A percentile compares a stretch with the other conserved stretches of the same genome.
phyloP scores from a whole-genome alignment of 306 rosid species.

The Psophocarpus tetragonolobus region DNA sequence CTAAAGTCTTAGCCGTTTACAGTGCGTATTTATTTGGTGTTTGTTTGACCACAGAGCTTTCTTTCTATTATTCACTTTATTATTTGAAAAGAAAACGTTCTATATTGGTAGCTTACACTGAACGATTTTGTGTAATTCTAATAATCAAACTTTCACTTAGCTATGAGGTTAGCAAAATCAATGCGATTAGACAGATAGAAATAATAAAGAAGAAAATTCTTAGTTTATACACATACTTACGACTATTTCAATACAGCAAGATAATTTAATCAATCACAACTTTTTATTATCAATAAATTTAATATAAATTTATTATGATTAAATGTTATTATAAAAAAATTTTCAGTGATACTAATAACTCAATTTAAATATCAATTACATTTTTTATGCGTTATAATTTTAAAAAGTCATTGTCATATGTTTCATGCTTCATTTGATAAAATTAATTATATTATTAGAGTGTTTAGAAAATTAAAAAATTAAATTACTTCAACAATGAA shows the following conservation, averaged over 20 bases:
- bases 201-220: not conserved
- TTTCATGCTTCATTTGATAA: not conserved
- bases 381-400: not conserved
- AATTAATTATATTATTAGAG: not conserved
- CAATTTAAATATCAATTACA: too few relatives aligned
- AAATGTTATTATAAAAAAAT: too few relatives aligned
- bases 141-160: slow-evolving; percentile 16
- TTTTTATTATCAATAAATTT: too few relatives aligned
- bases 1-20: not conserved
- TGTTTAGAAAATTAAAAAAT: too few relatives aligned
- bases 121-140: not conserved
- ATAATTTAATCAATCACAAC: too few relatives aligned
- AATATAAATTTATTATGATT: too few relatives aligned
- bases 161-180: slow-evolving; percentile 4
- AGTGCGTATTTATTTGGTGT: slow-evolving; percentile 21
- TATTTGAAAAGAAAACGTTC: not conserved
- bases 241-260: not conserved
- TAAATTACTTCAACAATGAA: too few relatives aligned
- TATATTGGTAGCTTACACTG: not conserved
- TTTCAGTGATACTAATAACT: too few relatives aligned
- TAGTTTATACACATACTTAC: not conserved
- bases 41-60: slow-evolving; percentile 11
- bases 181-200: not conserved
- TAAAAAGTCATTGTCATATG: not conserved
- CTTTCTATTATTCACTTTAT: not conserved